Base-by-base conservation (phyloP, 1,284 basidiomycete species). In the Thecaphora thlaspeos region DNA sequence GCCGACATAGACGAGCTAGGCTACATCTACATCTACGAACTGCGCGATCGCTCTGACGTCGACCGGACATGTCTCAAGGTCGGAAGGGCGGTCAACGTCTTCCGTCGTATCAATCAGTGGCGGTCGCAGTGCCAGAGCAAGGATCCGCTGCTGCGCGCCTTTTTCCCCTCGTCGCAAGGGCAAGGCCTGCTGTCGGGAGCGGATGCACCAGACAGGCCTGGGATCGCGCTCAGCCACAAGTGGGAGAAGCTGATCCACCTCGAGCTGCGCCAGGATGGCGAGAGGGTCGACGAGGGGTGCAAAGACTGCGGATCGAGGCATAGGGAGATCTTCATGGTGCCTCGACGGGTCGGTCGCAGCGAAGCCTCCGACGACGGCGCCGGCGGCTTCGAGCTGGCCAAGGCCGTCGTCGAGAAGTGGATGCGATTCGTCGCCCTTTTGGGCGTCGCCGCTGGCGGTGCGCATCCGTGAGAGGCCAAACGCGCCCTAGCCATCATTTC, bases 1-100 rank as follows among this genome's bases (percentile, higher is more conserved):
- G 41, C 44, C 0, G 68, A 70, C 30, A 43, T 36, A 0, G 38
- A 19, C 7, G 65, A 69, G 26, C 41, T 26, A 2, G 70, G 70
- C 5, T 64, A 72, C 43, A 24, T 70, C 19, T 72, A 72, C 56
- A 57, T 71, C 34, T 61, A 72, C 43, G 68, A 70, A 46, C 56
- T 72, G 8, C 43, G 50, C 7, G 63, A 58, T 12, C 53, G 43
- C 8, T 57, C 56, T 9, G 58, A 37, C 4, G 11, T 22, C 0
- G 47, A 46, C 2, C 58, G 61, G 24, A 10, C 60, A 0, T 65
- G 64, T 37, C 50, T 72, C 39, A 72, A 72, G 39, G 59, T 72
- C 2, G 70, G 70, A 1, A 46, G 70, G 0, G 49, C 68, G 0
- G 51, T 23, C 11, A 54, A 68, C n/a, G 59, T 62, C 0, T 65